Base-by-base conservation (phyloP, 805 yeast genomes). In the Wickerhamomyces xylosicus region DNA sequence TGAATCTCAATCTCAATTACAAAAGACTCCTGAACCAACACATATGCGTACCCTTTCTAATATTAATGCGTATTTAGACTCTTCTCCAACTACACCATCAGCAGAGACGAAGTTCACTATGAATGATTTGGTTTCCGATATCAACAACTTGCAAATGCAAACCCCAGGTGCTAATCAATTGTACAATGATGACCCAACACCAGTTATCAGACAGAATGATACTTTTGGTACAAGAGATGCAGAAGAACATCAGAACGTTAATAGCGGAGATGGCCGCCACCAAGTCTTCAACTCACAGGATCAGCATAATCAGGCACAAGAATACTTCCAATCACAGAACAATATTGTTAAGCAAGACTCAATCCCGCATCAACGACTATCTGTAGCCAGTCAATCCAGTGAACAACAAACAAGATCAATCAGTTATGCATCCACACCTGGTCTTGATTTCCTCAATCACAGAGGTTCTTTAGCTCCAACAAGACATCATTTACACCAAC, bases 101-200 rank as follows among this genome's bases (percentile, higher is more conserved):
- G 29, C 5, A 10, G 9, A n/a, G 14, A 25, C 8, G 29, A 25
- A 7, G 5, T 11, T 25, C n/a, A n/a, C 29, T 25, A n/a, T 7
- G 4, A n/a, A 25, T 7, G 29, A 25, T 7, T 13, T 25, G 9
- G 29, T 13, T 8, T 9, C 9, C 4, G 29, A 25, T 5, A 25
- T 25, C 14, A 11, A 25, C 29, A 13, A 25, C 29, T 25, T 25
- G 5, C 9, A 25, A 4, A 7, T 25, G n/a, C 5, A 7, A 11
- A 13, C 14, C 29, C 29, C 29, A 25, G 5, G 4, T 25, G 13
- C 29, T n/a, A 11, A 25, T 7, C 5, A 4, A 7, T 25, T 25
- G 2, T 44, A 47, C 34, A 46, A 46, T 31, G 50, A 48, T 40
- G 55, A 49, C 19, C 49, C 47, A 14, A 51, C 56, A 9, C 52